These are phyloP conservation scores for Epichloe baconii DNA, from an alignment of 2,329 filamentous ascomycete genomes.

Conservation along the genomic window DNA sequence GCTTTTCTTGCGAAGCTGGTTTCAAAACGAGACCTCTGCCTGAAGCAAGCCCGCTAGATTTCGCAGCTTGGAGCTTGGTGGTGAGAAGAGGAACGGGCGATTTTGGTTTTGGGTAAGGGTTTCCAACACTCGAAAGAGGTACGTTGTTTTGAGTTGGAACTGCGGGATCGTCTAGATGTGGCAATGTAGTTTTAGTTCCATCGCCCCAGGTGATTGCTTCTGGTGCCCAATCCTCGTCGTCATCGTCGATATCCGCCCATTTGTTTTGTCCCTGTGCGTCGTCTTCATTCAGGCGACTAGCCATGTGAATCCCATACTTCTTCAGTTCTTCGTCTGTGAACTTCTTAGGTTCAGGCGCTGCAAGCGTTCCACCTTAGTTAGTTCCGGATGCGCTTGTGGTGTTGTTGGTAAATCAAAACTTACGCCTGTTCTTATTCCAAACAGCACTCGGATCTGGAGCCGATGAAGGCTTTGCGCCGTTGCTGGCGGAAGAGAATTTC, in stretches of 20 bases:
- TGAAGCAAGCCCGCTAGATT: constrained; percentile 33
- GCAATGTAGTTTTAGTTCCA: constrained; percentile 68
- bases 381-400: constrained; percentile 4
- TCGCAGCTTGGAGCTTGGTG: constrained; percentile 28
- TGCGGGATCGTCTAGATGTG: constrained; percentile 42
- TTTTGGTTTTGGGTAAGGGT: constrained; percentile 28
- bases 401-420: constrained; percentile 18
- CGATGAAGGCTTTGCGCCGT: constrained; percentile 44
- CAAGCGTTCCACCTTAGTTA: constrained; percentile 33
- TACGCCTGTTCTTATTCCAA: constrained; percentile 84
- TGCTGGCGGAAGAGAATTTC: constrained; percentile 29
- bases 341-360: constrained; percentile 62
- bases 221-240: constrained; percentile 77
- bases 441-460: constrained; percentile 62
- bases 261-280: constrained; percentile 64
- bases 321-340: constrained; percentile 80
- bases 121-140: constrained; percentile 11
- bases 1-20: constrained; percentile 51
- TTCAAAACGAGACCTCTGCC: constrained; percentile 54
- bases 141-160: constrained; percentile 15
- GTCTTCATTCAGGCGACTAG: constrained; percentile 63
- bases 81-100: constrained; percentile 27
- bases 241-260: constrained; percentile 83
- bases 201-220: constrained; percentile 82
- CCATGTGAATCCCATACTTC: constrained; percentile 77